Evolutionary conservation across 169 alveolate genomes (phyloP).

Genomic region (Babesia bigemina): DNA sequence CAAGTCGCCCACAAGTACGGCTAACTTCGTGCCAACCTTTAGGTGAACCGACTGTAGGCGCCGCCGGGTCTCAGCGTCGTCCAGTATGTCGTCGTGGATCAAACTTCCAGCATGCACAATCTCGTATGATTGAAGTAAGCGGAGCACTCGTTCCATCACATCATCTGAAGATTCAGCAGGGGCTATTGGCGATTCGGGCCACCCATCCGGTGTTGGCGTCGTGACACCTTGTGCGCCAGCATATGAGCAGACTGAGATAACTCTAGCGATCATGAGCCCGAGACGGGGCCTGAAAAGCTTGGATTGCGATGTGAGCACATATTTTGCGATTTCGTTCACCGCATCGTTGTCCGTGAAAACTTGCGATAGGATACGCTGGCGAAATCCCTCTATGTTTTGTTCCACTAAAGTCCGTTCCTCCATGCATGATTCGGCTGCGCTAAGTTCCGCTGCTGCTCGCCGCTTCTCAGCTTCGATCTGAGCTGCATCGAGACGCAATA

Average conservation of each 20-base stretch:
- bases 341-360: conserved; percentile 36
- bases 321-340: conserved; percentile 15
- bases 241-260: neutral
- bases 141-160: conserved; percentile 10
- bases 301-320: conserved; percentile 22
- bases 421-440: neutral
- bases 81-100: conserved; percentile 85
- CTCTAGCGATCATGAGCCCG: conserved; percentile 40
- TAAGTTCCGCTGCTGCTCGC: neutral
- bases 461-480: conserved; percentile 8
- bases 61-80: conserved; percentile 76
- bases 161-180: neutral
- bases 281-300: conserved; percentile 64
- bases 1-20: conserved; percentile 80
- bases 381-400: neutral
- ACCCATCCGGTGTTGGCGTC: neutral
- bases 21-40: conserved; percentile 73
- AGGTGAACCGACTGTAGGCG: conserved; percentile 73
- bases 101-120: conserved; percentile 81
- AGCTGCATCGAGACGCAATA: neutral
- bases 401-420: conserved; percentile 4
- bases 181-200: neutral
- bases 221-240: neutral
- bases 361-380: conserved; percentile 17
- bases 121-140: conserved; percentile 69